These are phyloP conservation scores for Nicotiana sylvestris DNA, from an alignment of 257 asterid species.

Conservation along the genomic window DNA sequence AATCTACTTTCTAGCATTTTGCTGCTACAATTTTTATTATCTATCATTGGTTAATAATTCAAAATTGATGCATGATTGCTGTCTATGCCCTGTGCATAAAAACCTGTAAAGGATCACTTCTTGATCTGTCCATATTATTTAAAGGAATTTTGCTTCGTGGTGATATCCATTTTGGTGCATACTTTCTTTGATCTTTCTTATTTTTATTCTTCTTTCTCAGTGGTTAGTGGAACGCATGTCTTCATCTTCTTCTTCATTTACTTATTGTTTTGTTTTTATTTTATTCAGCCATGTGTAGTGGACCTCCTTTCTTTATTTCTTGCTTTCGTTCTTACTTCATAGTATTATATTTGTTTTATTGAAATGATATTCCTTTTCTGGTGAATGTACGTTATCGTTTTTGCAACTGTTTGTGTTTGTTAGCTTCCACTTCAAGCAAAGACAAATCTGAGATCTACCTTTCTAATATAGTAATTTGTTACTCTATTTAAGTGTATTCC, in stretches of 20 bases:
- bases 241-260: neutral
- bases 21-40: neutral
- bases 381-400: neutral
- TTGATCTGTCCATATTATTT: neutral
- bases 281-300: neutral
- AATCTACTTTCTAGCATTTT: neutral
- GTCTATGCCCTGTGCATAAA: neutral
- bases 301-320: neutral
- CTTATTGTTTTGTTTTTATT: neutral
- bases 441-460: neutral
- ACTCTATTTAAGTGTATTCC: neutral
- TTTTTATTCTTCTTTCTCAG: neutral
- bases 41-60: conserved; percentile 1
- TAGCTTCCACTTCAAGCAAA: neutral
- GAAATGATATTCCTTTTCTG: neutral
- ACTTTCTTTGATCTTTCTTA: neutral
- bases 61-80: neutral
- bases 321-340: neutral
- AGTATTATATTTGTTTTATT: neutral
- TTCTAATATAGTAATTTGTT: neutral
- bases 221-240: neutral
- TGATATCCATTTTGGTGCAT: neutral
- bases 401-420: neutral
- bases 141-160: neutral
- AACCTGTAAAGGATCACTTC: neutral